Evolutionary conservation across 805 yeast genomes (phyloP).

Genomic region (Candida glaebosa): DNA sequence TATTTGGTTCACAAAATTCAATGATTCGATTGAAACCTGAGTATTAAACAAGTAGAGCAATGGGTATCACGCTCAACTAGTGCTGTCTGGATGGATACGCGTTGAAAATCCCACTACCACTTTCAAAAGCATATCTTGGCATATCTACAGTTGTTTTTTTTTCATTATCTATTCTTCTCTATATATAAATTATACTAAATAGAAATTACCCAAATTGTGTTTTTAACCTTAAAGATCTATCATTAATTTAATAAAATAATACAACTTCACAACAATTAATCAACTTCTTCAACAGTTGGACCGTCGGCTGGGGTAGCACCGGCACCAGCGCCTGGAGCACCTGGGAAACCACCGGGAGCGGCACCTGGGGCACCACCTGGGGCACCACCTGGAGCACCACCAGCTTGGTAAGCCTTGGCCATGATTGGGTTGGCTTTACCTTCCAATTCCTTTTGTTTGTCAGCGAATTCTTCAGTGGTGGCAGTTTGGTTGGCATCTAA

Average conservation of each 20-base stretch:
- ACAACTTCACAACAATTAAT: constrained; percentile 22
- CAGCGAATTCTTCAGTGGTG: constrained; percentile 85
- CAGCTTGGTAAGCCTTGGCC: constrained; percentile 94
- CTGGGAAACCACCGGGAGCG: constrained; percentile 22
- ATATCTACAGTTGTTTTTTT: neutral
- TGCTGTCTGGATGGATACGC: too few relatives aligned
- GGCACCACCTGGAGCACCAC: constrained; percentile 70
- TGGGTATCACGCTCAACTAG: too few relatives aligned
- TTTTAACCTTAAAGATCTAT: neutral
- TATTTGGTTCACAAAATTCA: too few relatives aligned
- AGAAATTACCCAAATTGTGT: constrained; percentile 1
- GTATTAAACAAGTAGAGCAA: too few relatives aligned
- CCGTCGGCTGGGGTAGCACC: constrained; percentile 40
- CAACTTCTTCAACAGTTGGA: constrained; percentile 55
- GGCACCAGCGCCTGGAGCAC: constrained; percentile 28
- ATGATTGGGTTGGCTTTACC: constrained; percentile 93
- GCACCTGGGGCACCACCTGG: constrained; percentile 66
- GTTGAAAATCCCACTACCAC: too few relatives aligned
- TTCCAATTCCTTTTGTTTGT: constrained; percentile 94
- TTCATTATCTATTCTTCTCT: neutral
- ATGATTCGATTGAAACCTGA: too few relatives aligned
- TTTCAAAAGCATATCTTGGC: too few relatives aligned
- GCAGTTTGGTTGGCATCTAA: constrained; percentile 92
- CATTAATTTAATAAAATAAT: neutral
- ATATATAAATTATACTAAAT: neutral